These are phyloP conservation scores for Knufia fluminis DNA, from an alignment of 2,329 filamentous ascomycete genomes.

Conservation along the genomic window DNA sequence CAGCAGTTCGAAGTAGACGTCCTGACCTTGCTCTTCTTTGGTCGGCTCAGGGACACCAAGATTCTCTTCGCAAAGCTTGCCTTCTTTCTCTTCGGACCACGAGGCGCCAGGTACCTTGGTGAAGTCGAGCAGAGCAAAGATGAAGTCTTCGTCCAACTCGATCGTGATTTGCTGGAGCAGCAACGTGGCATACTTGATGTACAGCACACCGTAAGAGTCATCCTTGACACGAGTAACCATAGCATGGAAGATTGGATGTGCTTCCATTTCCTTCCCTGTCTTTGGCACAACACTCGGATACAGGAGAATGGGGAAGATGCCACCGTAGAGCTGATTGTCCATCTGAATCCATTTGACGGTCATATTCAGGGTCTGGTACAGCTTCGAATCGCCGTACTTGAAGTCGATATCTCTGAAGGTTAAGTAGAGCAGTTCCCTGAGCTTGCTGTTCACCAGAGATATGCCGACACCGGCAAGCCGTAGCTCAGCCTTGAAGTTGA, in stretches of 20 bases:
- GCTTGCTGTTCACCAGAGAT: slow-evolving; percentile 83
- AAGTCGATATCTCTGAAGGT: slow-evolving; percentile 86
- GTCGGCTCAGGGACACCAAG: slow-evolving; percentile 88
- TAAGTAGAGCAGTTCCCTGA: slow-evolving; percentile 86
- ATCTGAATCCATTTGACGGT: slow-evolving; percentile 98
- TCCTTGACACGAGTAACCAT: slow-evolving; percentile 94
- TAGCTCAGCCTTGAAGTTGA: slow-evolving; percentile 81
- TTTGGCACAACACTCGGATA: slow-evolving; percentile 98
- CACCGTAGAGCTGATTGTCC: slow-evolving; percentile 96
- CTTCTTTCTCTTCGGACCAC: slow-evolving; percentile 75
- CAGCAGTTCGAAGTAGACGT: slow-evolving; percentile 95
- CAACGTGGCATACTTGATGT: slow-evolving; percentile 95
- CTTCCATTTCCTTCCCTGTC: slow-evolving; percentile 90
- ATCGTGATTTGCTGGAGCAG: slow-evolving; percentile 96
- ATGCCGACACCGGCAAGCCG: slow-evolving; percentile 84
- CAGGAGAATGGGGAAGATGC: slow-evolving; percentile 92
- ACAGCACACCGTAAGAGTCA: slow-evolving; percentile 92
- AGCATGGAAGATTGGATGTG: slow-evolving; percentile 86
- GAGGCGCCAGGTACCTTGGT: slow-evolving; percentile 83
- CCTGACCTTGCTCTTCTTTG: slow-evolving; percentile 72
- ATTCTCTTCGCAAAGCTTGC: slow-evolving; percentile 77
- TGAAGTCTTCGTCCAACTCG: slow-evolving; percentile 95
- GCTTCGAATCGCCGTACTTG: slow-evolving; percentile 82
- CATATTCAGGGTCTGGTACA: slow-evolving; percentile 84
- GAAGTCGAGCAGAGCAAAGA: slow-evolving; percentile 91